Evolutionary conservation across 805 yeast species (phyloP).

Genomic region (Myxozyma mucilagina): DNA sequence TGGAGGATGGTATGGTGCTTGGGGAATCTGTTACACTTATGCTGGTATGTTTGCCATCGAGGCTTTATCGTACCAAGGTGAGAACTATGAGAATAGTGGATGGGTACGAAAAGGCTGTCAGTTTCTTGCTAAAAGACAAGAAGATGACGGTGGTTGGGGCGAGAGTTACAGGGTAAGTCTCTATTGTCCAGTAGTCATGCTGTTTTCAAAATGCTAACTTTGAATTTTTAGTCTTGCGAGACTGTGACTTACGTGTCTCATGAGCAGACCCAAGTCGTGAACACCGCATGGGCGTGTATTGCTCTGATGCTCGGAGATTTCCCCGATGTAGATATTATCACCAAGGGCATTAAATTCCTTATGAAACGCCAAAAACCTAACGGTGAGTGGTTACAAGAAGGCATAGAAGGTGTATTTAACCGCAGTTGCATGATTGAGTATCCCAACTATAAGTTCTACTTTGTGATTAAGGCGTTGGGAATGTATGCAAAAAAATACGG

Average conservation of each 20-base stretch:
- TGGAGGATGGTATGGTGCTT: conserved; percentile 97
- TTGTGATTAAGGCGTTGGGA: conserved; percentile 92
- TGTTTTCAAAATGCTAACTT: neutral
- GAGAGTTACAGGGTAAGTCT: conserved; percentile 83
- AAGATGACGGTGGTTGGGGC: conserved; percentile 95
- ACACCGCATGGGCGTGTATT: conserved; percentile 89
- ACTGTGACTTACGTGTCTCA: conserved; percentile 27
- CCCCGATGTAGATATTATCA: conserved; percentile 65
- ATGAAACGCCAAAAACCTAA: conserved; percentile 64
- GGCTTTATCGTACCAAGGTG: conserved; percentile 73
- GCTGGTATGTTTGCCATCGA: conserved; percentile 98
- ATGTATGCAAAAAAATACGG: conserved; percentile 48
- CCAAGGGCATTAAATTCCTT: conserved; percentile 61
- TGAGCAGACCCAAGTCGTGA: conserved; percentile 63
- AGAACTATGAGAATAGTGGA: conserved; percentile 59
- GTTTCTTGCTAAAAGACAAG: conserved; percentile 71
- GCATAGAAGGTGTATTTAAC: conserved; percentile 93
- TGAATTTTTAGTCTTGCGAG: conserved; percentile 25
- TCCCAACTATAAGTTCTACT: conserved; percentile 86
- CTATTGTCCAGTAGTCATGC: neutral
- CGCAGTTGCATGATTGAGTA: conserved; percentile 74
- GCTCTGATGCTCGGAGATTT: conserved; percentile 79
- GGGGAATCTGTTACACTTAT: conserved; percentile 97
- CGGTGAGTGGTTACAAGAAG: conserved; percentile 87
- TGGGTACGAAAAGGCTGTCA: conserved; percentile 78